Percentiles rank a stretch among this genome's conserved stretches.
These are phyloP conservation scores for Backusella macrospora DNA, from an alignment of 192 early-diverging fungal species.

Conservation along the genomic window DNA sequence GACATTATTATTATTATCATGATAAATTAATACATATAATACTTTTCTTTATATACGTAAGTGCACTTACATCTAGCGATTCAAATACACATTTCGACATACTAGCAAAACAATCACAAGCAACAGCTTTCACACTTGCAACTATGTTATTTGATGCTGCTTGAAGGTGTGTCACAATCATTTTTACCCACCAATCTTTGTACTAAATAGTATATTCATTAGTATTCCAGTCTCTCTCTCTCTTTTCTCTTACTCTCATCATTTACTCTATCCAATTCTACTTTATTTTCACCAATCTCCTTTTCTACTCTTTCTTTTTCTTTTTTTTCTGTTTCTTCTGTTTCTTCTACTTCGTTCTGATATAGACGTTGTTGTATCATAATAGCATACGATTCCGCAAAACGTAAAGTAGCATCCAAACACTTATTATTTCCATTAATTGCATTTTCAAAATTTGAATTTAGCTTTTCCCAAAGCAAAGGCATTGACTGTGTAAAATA, in stretches of 20 bases:
- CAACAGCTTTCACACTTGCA: conserved; percentile 41
- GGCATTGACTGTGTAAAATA: conserved; percentile 25
- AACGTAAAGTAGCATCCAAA: not conserved
- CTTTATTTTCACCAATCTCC: too few species aligned
- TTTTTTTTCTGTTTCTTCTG: not conserved
- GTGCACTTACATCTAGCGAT: conserved; percentile 41
- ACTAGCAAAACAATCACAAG: conserved; percentile 54
- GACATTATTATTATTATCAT: not conserved
- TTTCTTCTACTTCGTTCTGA: not conserved
- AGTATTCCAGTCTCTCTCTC: not conserved
- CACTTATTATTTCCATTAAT: not conserved
- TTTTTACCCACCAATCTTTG: conserved; percentile 46
- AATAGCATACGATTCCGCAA: conserved; percentile 13
- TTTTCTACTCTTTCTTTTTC: too few species aligned
- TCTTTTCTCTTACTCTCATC: not conserved
- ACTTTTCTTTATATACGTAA: not conserved
- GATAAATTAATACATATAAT: not conserved
- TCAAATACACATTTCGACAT: conserved; percentile 47
- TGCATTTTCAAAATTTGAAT: not conserved
- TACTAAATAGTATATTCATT: not conserved
- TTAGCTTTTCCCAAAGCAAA: not conserved
- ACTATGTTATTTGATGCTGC: conserved; percentile 40
- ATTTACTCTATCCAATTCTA: not conserved
- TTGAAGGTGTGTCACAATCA: conserved; percentile 48
- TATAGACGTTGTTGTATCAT: not conserved